Evolutionary conservation across 2,329 filamentous ascomycete genomes (phyloP), one percentile per base, ranked within the genome.

Genomic region (Pseudogymnoascus verrucosus): DNA sequence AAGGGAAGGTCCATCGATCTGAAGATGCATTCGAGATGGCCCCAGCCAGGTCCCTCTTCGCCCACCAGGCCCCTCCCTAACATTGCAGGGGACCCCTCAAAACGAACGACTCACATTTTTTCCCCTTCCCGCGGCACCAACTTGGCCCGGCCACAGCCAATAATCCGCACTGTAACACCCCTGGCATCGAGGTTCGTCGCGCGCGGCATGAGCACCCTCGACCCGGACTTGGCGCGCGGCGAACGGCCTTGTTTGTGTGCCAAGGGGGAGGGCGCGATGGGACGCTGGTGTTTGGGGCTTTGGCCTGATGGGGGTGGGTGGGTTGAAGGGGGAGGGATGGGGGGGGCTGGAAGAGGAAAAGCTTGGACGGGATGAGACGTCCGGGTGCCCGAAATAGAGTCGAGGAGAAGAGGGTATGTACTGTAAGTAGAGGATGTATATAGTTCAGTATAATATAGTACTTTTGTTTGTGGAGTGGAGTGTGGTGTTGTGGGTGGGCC

Each of bases 311-410:
- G 26, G 47, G 47, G n/a, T 11, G 47, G n/a, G 47, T 19, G 39
- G 39, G 37, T 16, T 2, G 31, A 8, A 3, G 10, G 14, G 44
- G 44, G 21, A 5, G 47, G 5, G 2, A 19, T 19, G 1, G 26
- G 4, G 26, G 5, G 47, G 26, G 26, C 47, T 31, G n/a, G 26
- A 31, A 19, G 47, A 10, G 23, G 26, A 8, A 54, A 31, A 54
- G 47, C 47, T 54, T 54, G 47, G 26, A 31, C 26, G n/a, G 47
- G 47, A 54, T 54, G 26, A 14, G 47, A 54, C 47, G 47, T 54
- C 26, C 47, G 47, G 47, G 26, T 54, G 47, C 47, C 26, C 26
- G 47, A 54, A 54, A 54, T 54, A 54, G 47, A 54, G 47, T 54
- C 21, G 40, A 21, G 40, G 16, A 14, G 8, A 26, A 7, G 47